Percentiles rank a stretch among this genome's conserved stretches.
Conservation (phyloP, 1,284 basidiomycete genomes). For the Hemileia vastatrix region DNA sequence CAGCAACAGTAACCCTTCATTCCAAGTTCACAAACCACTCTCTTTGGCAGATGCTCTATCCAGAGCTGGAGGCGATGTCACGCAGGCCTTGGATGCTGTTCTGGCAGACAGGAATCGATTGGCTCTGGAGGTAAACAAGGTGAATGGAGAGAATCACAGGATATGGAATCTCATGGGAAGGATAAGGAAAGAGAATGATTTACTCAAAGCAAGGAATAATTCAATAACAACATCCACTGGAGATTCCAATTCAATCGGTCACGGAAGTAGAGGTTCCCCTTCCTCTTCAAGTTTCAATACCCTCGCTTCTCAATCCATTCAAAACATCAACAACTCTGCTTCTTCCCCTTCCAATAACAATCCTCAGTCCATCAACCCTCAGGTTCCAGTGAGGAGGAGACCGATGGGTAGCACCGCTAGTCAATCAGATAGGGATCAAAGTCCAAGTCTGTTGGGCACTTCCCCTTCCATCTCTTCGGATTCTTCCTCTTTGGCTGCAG, state of each 20-base stretch:
- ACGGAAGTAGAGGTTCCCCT: too few relatives aligned
- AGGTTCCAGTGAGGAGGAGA: not conserved
- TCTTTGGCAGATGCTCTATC: constrained; percentile 32
- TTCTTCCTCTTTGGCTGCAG: not conserved
- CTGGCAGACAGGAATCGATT: constrained; percentile 36
- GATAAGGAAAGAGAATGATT: too few relatives aligned
- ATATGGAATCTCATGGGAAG: constrained; percentile 39
- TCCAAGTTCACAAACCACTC: constrained; percentile 26
- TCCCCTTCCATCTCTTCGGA: constrained; percentile 4
- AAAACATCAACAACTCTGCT: too few relatives aligned
- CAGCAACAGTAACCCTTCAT: not conserved
- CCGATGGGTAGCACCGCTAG: not conserved
- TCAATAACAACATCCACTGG: too few relatives aligned
- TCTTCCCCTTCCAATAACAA: too few relatives aligned
- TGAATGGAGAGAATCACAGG: constrained; percentile 35
- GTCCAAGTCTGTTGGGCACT: not conserved
- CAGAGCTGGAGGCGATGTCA: constrained; percentile 27
- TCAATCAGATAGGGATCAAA: not conserved
- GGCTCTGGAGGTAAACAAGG: constrained; percentile 33
- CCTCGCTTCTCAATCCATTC: too few relatives aligned
- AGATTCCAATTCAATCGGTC: too few relatives aligned
- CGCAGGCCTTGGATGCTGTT: constrained; percentile 33
- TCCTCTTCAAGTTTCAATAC: too few relatives aligned
- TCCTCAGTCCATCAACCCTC: too few relatives aligned
- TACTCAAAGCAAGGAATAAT: too few relatives aligned